A percentile compares a stretch with the other conserved stretches of the same genome.
These are phyloP conservation scores for Yamadazyma triangularis DNA, from an alignment of 1,139 yeast species.

Conservation along the genomic window DNA sequence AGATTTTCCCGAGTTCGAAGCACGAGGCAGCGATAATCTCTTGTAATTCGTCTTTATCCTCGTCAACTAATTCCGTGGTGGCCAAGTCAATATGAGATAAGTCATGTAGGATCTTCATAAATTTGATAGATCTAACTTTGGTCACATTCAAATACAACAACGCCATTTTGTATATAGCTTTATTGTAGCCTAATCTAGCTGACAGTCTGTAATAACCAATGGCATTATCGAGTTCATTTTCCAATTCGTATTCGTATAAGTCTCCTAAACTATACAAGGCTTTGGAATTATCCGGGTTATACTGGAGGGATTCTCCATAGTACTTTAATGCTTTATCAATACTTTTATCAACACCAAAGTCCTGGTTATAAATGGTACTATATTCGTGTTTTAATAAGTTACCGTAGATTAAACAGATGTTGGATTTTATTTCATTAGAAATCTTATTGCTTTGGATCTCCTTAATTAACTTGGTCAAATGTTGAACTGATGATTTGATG, in stretches of 20 bases:
- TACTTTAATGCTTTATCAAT: slow-evolving; percentile 26
- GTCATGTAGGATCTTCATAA: slow-evolving; percentile 33
- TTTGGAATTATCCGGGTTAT: slow-evolving; percentile 30
- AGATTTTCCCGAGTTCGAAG: slow-evolving; percentile 60
- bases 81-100: slow-evolving; percentile 34
- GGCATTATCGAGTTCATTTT: slow-evolving; percentile 29
- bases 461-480: slow-evolving; percentile 33
- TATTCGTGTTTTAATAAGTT: slow-evolving; percentile 38
- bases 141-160: slow-evolving; percentile 35
- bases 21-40: slow-evolving; percentile 41
- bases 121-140: slow-evolving; percentile 30
- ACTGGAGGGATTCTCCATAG: slow-evolving; percentile 30
- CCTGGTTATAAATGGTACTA: slow-evolving; percentile 27
- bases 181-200: slow-evolving; percentile 41
- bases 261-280: slow-evolving; percentile 40
- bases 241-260: slow-evolving; percentile 31
- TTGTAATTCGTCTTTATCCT: slow-evolving; percentile 39
- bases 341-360: slow-evolving; percentile 33
- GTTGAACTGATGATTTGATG: slow-evolving; percentile 38
- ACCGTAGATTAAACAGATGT: slow-evolving; percentile 35
- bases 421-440: slow-evolving; percentile 21
- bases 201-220: slow-evolving; percentile 33
- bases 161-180: slow-evolving; percentile 42
- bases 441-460: slow-evolving; percentile 27
- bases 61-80: slow-evolving; percentile 33